These are phyloP conservation scores for Podospora australis DNA, from an alignment of 495 filamentous ascomycete genomes.

Conservation along the genomic window DNA sequence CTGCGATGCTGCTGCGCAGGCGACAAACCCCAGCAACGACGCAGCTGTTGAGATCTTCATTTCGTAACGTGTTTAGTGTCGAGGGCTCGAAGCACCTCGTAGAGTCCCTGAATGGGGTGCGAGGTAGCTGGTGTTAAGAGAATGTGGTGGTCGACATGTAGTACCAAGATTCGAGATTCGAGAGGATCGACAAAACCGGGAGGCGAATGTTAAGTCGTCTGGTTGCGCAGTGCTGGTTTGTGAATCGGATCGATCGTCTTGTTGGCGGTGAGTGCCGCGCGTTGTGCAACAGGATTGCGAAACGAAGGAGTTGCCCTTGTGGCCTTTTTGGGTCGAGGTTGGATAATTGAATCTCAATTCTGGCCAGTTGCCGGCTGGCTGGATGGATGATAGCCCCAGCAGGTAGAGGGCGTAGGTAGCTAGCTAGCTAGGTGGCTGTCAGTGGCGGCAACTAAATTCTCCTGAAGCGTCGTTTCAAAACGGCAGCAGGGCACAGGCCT, in stretches of 20 bases:
- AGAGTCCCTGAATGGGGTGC: slow-evolving; percentile 2
- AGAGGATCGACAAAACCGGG: not conserved
- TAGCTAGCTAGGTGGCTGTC: too few species aligned
- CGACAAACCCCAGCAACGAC: slow-evolving; percentile 36
- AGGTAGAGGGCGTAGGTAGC: too few species aligned
- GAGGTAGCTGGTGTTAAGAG: not conserved
- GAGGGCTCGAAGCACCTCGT: slow-evolving; percentile 12
- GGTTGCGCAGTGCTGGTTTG: not conserved
- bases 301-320: not conserved
- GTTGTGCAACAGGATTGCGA: slow-evolving; percentile 1
- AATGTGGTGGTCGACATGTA: slow-evolving; percentile 1
- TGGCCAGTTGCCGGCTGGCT: not conserved
- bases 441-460: not conserved
- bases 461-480: not conserved
- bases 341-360: too few species aligned
- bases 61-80: slow-evolving; percentile 7
- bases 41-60: slow-evolving; percentile 38
- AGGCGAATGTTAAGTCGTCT: not conserved
- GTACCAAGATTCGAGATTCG: too few species aligned
- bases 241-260: not conserved
- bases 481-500: not conserved
- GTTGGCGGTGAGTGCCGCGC: not conserved
- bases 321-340: not conserved
- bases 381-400: too few species aligned
- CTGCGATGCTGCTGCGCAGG: slow-evolving; percentile 33